Evolutionary conservation across 140 eudicot species (phyloP).

Genomic region (Flaveria floridana): DNA sequence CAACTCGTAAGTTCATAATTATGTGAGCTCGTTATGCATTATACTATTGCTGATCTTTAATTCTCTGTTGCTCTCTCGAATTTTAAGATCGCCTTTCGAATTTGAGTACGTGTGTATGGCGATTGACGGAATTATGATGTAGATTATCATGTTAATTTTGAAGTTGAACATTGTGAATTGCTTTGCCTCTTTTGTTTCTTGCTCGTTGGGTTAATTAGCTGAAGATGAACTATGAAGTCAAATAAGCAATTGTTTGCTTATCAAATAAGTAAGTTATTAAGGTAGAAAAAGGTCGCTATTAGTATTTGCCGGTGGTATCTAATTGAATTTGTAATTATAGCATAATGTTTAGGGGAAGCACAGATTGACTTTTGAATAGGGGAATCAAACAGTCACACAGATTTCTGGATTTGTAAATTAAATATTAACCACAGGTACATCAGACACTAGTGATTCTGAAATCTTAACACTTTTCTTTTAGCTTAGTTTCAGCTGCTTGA

Average conservation of each 20-base stretch:
- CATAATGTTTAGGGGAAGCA: conserved; percentile 4
- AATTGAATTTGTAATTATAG: conserved; percentile 12
- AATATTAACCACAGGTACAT: no score
- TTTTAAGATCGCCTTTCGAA: conserved; percentile 1
- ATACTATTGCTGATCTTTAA: conserved; percentile 10
- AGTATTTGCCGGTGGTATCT: conserved; percentile 1
- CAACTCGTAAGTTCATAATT: conserved; percentile 1
- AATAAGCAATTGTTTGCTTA: background rate
- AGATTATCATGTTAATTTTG: background rate
- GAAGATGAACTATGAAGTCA: conserved; percentile 16
- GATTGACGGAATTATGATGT: background rate
- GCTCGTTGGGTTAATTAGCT: conserved; percentile 16
- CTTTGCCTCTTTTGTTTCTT: conserved; percentile 13
- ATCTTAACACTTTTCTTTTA: no score
- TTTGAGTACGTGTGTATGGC: background rate
- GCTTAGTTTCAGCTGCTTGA: no score
- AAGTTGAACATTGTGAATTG: background rate
- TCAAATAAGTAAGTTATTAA: background rate
- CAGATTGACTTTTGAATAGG: conserved; percentile 1
- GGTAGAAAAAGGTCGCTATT: background rate
- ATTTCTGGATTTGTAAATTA: background rate
- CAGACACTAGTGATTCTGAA: no score
- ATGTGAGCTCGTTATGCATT: background rate
- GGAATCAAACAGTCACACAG: background rate
- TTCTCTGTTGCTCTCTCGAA: conserved; percentile 16